Evolutionary conservation across 2,329 filamentous ascomycete species (phyloP).

Genomic region (Diaporthe aspalathi): DNA sequence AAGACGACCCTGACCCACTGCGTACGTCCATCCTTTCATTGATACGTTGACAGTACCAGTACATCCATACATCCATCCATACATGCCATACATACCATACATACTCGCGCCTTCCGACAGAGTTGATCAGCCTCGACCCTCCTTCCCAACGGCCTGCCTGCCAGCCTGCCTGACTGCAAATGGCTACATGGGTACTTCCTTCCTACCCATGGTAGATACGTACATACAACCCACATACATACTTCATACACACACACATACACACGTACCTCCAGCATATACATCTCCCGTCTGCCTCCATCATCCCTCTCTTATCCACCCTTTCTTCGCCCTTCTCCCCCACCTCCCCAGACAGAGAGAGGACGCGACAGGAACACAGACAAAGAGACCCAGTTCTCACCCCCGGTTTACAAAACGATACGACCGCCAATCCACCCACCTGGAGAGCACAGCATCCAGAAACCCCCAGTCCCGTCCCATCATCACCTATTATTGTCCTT

Average conservation of each 20-base stretch:
- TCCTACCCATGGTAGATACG: too few species aligned
- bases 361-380: background rate
- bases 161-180: background rate
- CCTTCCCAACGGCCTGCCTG: background rate
- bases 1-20: conserved; percentile 16
- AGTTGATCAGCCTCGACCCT: background rate
- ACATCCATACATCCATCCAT: background rate
- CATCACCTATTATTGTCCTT: conserved; percentile 11
- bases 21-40: conserved; percentile 8
- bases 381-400: conserved; percentile 14
- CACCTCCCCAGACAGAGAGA: too few species aligned
- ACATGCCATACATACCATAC: background rate
- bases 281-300: background rate
- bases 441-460: conserved; percentile 25
- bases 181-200: too few species aligned
- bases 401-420: background rate
- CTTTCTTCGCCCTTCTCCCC: background rate
- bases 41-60: background rate
- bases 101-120: conserved; percentile 1
- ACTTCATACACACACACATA: too few species aligned
- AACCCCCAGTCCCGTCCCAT: conserved; percentile 8
- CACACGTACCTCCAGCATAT: too few species aligned
- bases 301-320: background rate
- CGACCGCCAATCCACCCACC: background rate
- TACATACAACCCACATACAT: too few species aligned